Evolutionary conservation across 2,329 filamentous ascomycete genomes (phyloP), one percentile per base, ranked within the genome.

Genomic region (Nemania sp.): DNA sequence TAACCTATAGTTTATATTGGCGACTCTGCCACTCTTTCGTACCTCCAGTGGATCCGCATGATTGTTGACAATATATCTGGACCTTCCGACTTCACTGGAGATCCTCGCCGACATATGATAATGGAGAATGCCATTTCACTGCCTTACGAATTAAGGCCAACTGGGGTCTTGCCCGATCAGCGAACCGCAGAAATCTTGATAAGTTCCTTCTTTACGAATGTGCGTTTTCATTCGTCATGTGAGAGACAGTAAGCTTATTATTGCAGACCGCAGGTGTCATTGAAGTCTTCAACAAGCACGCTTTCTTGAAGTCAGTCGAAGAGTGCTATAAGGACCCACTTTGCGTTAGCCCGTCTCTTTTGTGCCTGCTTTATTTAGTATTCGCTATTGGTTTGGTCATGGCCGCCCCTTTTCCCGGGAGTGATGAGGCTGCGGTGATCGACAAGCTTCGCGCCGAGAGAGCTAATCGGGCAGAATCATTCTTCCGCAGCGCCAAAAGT

Each of bases 301-400:
- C 74, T 0, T 89, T 91, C 68, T 76, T 85, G 26, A 77, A 80
- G 38, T 80, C 80, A 0, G 74, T 90, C 1, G 83, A 87, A 0
- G 77, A 79, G 41, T 89, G 85, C 74, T 90, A 90, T 70, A 78
- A 79, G 7, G 84, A 87, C 68, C 86, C 87, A 0, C 79, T 88
- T 0, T 79, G 79, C 6, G 81, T 84, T 0, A 81, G 84, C 20
- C 81, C 84, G 6, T 82, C 84, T 0, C 85, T 85, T 71, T 79
- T 90, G 7, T 91, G 89, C 73, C 79, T 89, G 8, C 75, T 92
- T 18, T 88, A 89, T 71, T 80, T 92, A 5, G 85, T 88, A 0
- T 85, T 92, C 54, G 87, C 90, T 1, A 87, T 90, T 58, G 90
- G 90, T 1, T 80, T 91, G 22, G 84, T 86, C 2, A 81, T 90